Evolutionary conservation across 345 rosid genomes (phyloP).

Genomic region (Eucalyptus globulus): DNA sequence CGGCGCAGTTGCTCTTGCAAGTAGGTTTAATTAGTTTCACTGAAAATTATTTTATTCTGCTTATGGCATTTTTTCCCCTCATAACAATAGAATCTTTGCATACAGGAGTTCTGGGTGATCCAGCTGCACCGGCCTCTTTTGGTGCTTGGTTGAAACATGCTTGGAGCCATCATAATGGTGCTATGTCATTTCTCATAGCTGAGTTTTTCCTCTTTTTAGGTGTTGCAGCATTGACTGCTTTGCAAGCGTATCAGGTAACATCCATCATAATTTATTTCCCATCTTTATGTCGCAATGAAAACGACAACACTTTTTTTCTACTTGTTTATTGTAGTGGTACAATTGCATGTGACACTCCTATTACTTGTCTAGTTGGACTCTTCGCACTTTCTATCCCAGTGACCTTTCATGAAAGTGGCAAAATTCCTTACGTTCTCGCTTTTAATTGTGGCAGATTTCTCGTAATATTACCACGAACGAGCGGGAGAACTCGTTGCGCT

Average conservation of each 20-base stretch:
- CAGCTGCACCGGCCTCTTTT: conserved; percentile 62
- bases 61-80: neutral
- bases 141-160: conserved; percentile 58
- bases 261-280: neutral
- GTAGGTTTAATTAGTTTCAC: no score
- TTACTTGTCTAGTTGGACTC: neutral
- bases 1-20: no score
- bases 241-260: conserved; percentile 79
- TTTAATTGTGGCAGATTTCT: conserved; percentile 38
- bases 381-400: neutral
- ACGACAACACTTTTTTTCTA: neutral
- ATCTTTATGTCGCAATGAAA: neutral
- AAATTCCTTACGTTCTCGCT: neutral
- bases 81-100: neutral
- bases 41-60: no score
- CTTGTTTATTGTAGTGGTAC: neutral
- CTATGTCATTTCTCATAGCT: conserved; percentile 47
- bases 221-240: conserved; percentile 55
- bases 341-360: neutral
- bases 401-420: neutral
- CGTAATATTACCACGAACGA: conserved; percentile 90
- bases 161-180: conserved; percentile 46
- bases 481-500: conserved; percentile 70
- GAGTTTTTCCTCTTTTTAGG: conserved; percentile 67
- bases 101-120: conserved; percentile 69